phyloP scores from a whole-genome alignment of 2,329 filamentous ascomycete species.

The Fonsecaea multimorphosa region DNA sequence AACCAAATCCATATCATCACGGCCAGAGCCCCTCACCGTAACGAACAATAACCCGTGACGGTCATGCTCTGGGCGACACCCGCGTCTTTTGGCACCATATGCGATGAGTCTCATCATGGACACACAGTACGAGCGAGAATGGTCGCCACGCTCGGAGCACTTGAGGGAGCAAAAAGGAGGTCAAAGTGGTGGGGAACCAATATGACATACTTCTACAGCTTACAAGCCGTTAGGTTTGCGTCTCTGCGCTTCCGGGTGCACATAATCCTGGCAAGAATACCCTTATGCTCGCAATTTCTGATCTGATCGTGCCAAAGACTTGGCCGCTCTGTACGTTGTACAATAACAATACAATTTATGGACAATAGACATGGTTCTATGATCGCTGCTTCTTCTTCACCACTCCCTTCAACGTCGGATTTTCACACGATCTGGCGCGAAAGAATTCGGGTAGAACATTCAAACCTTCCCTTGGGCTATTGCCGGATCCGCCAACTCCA shows the following conservation, averaged over 20 bases:
- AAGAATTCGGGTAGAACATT: neutral
- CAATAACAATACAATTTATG: neutral
- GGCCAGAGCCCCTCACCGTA: conserved; percentile 26
- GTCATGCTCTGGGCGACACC: neutral
- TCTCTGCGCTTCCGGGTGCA: neutral
- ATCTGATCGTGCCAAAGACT: neutral
- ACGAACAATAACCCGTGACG: conserved; percentile 1
- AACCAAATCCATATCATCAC: conserved; percentile 58
- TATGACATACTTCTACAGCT: neutral
- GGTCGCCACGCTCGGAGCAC: neutral
- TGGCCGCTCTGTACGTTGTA: neutral
- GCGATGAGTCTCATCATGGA: neutral
- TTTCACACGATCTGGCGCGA: neutral
- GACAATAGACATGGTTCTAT: neutral
- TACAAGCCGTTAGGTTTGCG: neutral
- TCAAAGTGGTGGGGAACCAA: neutral
- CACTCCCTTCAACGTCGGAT: neutral
- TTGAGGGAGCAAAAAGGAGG: neutral
- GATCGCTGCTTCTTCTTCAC: neutral
- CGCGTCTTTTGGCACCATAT: neutral
- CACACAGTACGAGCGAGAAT: neutral
- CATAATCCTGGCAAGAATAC: neutral
- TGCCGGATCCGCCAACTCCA: too few relatives aligned
- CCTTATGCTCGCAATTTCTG: neutral
- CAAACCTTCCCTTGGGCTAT: too few relatives aligned